Percentiles rank a stretch among this genome's conserved stretches.
Conservation (phyloP, 1,139 yeast genomes). For the Pichia sp. region DNA sequence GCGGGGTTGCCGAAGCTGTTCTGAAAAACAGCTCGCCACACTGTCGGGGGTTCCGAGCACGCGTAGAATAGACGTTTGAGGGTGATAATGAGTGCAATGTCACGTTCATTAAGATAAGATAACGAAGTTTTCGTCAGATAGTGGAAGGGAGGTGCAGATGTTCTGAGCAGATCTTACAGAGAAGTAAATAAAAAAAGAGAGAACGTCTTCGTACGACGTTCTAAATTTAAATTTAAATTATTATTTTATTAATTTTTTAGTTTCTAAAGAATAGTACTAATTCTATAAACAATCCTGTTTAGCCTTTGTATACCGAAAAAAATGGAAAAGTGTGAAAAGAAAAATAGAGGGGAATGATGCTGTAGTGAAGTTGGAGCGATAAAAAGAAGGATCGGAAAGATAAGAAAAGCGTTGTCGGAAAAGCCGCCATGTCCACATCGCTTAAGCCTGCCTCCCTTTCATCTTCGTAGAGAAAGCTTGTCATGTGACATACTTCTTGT, state of each 20-base stretch:
- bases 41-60: not conserved
- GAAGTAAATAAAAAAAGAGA: not conserved
- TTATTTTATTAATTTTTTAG: not conserved
- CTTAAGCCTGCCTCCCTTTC: not conserved
- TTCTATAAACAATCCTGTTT: not conserved
- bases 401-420: not conserved
- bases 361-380: not conserved
- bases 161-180: not conserved
- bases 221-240: too few relatives aligned
- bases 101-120: not conserved
- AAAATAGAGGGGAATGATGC: not conserved
- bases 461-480: constrained; percentile 15
- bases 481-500: constrained; percentile 29
- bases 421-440: not conserved
- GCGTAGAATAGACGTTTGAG: not conserved
- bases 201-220: too few relatives aligned
- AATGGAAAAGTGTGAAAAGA: not conserved
- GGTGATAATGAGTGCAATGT: not conserved
- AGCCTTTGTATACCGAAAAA: not conserved
- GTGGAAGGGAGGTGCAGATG: not conserved
- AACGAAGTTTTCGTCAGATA: not conserved
- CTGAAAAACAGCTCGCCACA: not conserved
- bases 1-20: not conserved
- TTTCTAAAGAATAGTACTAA: not conserved
- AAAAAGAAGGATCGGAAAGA: not conserved